Evolutionary conservation across 2,329 filamentous ascomycete species (phyloP).

Genomic region (Fusarium sp.): DNA sequence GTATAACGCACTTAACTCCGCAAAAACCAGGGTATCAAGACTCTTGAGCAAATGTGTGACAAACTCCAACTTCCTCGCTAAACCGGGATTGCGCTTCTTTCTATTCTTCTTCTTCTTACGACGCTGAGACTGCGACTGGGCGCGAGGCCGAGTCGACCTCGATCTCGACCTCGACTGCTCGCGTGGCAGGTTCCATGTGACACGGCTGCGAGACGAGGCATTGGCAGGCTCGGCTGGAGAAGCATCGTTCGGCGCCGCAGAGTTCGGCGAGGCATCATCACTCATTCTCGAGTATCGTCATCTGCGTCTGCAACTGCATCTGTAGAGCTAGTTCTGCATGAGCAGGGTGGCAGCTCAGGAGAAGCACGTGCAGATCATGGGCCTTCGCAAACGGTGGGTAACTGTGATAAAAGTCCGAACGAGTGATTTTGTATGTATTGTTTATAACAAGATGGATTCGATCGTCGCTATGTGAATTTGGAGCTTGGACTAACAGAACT

Average conservation of each 20-base stretch:
- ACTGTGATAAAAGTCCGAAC: conserved; percentile 4
- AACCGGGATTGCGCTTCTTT: conserved; percentile 56
- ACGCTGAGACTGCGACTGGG: conserved; percentile 50
- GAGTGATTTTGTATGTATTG: conserved; percentile 1
- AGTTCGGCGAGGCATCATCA: conserved; percentile 62
- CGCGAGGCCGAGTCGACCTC: conserved; percentile 29
- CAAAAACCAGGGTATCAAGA: conserved; percentile 73
- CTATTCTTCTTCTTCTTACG: conserved; percentile 54
- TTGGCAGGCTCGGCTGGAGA: conserved; percentile 32
- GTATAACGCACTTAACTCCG: conserved; percentile 73
- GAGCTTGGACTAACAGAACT: conserved; percentile 24
- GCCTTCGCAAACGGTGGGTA: conserved; percentile 14
- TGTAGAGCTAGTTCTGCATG: conserved; percentile 49
- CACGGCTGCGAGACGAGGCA: conserved; percentile 30
- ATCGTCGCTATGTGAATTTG: conserved; percentile 21
- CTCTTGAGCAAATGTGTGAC: conserved; percentile 70
- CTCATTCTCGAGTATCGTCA: conserved; percentile 61
- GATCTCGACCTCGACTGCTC: conserved; percentile 25
- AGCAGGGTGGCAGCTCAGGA: conserved; percentile 48
- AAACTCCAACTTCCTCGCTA: conserved; percentile 70
- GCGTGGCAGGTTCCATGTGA: conserved; percentile 35
- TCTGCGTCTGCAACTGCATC: conserved; percentile 44
- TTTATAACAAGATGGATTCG: conserved; percentile 8
- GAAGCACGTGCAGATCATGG: conserved; percentile 46
- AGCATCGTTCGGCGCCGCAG: conserved; percentile 52